Evolutionary conservation across 2,329 filamentous ascomycete genomes (phyloP).

Genomic region (Phyllosticta paracitricarpa): DNA sequence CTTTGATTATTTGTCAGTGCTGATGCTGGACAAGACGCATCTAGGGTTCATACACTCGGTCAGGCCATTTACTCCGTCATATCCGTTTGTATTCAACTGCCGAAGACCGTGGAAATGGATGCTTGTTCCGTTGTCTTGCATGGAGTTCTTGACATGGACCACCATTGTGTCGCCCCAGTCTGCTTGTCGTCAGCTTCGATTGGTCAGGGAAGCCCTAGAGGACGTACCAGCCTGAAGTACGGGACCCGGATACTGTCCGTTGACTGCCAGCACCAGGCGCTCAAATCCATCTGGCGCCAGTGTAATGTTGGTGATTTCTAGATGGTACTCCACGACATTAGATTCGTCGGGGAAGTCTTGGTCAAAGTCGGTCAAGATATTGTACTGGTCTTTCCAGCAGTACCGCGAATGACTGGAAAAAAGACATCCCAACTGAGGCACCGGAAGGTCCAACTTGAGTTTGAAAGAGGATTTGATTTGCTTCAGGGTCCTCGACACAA

Average conservation of each 20-base stretch:
- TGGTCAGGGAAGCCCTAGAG: constrained; percentile 12
- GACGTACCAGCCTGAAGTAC: constrained; percentile 14
- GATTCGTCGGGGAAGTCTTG: constrained; percentile 31
- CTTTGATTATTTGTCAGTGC: too few species aligned
- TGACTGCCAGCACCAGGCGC: constrained; percentile 23
- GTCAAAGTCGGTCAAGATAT: constrained; percentile 37
- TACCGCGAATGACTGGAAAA: constrained; percentile 18
- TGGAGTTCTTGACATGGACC: constrained; percentile 28
- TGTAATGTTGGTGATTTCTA: constrained; percentile 33
- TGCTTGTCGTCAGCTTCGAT: constrained; percentile 15
- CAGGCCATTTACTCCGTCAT: constrained; percentile 39
- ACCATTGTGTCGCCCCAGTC: constrained; percentile 32
- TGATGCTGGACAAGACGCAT: too few species aligned
- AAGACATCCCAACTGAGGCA: not conserved
- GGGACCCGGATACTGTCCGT: constrained; percentile 55
- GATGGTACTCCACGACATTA: constrained; percentile 27
- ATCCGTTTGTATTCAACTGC: constrained; percentile 31
- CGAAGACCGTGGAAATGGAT: constrained; percentile 45
- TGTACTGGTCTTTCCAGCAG: constrained; percentile 35
- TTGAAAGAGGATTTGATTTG: not conserved
- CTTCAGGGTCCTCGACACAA: not conserved
- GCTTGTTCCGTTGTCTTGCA: constrained; percentile 37
- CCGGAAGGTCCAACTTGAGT: not conserved
- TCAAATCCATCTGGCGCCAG: constrained; percentile 31
- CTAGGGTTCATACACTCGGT: constrained; percentile 43